A percentile compares a stretch with the other conserved stretches of the same genome.
These are phyloP conservation scores for Mrakiaceae sp. DNA, from an alignment of 1,284 basidiomycete genomes.

Conservation along the genomic window DNA sequence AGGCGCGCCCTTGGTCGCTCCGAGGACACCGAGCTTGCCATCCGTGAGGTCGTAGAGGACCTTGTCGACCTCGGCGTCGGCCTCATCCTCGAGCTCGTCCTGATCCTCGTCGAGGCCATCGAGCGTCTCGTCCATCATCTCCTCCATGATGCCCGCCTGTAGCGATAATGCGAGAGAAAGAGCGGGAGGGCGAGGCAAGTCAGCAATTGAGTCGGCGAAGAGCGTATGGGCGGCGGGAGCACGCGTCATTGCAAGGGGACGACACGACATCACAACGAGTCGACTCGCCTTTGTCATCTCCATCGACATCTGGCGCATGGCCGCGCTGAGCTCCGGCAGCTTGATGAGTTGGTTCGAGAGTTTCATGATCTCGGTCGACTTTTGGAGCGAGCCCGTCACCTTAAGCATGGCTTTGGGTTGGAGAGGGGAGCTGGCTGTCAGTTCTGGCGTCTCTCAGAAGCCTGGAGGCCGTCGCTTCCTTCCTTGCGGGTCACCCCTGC, in stretches of 20 bases:
- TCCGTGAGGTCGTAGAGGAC: conserved; percentile 91
- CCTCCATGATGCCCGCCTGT: conserved; percentile 84
- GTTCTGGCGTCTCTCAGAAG: too few species aligned
- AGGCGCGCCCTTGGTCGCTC: conserved; percentile 61
- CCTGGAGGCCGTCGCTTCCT: not conserved
- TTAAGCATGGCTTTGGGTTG: conserved; percentile 75
- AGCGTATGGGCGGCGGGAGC: too few species aligned
- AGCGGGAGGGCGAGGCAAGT: not conserved
- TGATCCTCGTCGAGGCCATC: conserved; percentile 66
- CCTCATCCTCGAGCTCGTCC: conserved; percentile 91
- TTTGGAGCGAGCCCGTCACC: conserved; percentile 91
- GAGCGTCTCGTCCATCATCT: conserved; percentile 80
- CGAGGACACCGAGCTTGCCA: conserved; percentile 66
- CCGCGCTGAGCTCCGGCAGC: conserved; percentile 79
- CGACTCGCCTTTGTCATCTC: conserved; percentile 86
- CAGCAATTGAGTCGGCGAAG: not conserved
- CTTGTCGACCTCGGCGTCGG: conserved; percentile 93
- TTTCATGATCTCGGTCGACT: conserved; percentile 98
- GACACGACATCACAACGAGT: not conserved
- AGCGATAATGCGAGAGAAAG: not conserved
- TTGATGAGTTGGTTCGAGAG: conserved; percentile 84
- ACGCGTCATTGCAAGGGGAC: not conserved
- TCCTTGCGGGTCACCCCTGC: not conserved
- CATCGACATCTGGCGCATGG: conserved; percentile 96
- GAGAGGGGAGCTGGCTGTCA: not conserved